A percentile compares a stretch with the other conserved stretches of the same genome.
phyloP scores from a whole-genome alignment of 495 filamentous ascomycete genomes.

The Annulohypoxylon stygium region DNA sequence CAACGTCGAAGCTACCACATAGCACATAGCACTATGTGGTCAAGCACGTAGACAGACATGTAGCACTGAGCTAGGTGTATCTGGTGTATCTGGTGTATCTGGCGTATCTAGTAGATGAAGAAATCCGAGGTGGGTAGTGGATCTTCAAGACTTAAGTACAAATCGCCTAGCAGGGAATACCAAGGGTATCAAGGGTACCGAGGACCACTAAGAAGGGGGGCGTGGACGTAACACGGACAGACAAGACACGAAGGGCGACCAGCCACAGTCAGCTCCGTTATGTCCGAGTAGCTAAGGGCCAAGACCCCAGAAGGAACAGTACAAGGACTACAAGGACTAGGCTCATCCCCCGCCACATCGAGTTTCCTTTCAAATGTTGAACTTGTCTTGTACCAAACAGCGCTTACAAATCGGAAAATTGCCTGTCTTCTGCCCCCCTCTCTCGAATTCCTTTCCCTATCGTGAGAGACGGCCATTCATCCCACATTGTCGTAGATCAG shows the following conservation, averaged over 20 bases:
- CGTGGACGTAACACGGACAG: conserved; percentile 42
- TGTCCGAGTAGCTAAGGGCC: conserved; percentile 34
- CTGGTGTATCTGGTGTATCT: too few relatives aligned
- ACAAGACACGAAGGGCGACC: conserved; percentile 24
- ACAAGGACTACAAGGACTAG: conserved; percentile 14
- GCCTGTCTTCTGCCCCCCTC: conserved; percentile 47
- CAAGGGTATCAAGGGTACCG: background rate
- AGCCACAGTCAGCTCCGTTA: conserved; percentile 48
- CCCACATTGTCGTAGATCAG: conserved; percentile 28
- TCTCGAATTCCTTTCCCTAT: conserved; percentile 47
- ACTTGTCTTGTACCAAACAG: conserved; percentile 20
- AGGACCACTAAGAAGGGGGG: conserved; percentile 13
- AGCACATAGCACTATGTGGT: background rate
- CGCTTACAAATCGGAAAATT: conserved; percentile 52
- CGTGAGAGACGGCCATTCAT: conserved; percentile 34
- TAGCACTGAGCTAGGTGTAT: background rate
- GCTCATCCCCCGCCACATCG: conserved; percentile 38
- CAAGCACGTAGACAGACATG: background rate
- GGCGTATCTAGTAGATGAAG: conserved; percentile 3
- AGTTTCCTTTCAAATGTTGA: conserved; percentile 30
- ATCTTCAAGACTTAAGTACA: background rate
- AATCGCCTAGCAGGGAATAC: background rate
- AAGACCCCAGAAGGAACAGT: background rate
- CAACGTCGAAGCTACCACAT: too few relatives aligned
- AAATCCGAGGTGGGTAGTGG: conserved; percentile 15